Evolutionary conservation across 202 grass and related monocot genomes (phyloP), one percentile per base, ranked within the genome.

Genomic region (Eragrostis tef): DNA sequence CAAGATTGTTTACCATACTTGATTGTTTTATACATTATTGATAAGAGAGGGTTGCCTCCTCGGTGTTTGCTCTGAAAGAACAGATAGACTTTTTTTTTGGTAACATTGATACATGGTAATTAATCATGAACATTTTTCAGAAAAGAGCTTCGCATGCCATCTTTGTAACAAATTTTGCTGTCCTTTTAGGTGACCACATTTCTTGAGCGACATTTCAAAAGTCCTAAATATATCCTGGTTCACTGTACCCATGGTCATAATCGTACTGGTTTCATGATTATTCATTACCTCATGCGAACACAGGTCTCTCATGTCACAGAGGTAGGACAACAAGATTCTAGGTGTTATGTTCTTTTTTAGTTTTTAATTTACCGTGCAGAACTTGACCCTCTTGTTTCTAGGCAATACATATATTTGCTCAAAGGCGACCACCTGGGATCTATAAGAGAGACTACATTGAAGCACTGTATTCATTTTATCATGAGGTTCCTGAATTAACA

Each of bases 221-320:
- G 44, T 86, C 85, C 82, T 6, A 95, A 94, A 59, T 93, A 93
- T 88, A 79, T 98, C 81, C 82, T 98, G 66, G 92, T 98, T 80
- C 95, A 98, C 81, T 98, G 95, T 83, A 98, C 95, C 50, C 95
- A 98, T 93, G 95, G 95, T 46, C 95, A 98, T 80, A 95, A 98
- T 70, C 95, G 95, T 26, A 98, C 92, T 66, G 95, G 95, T 54
- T 98, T 98, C 83, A 98, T 98, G 95, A 95, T 95, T 67, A 86
- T 98, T 68, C 95, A 98, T 93, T 95, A 88, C 73, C 88, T 98
- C 58, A 91, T 98, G 92, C 80, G 95, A 29, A 87, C 90, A 79
- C 95, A 90, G 9, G 58, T 87, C 34, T 89, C 83, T 50, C 84
- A 70, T 31, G 92, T 98, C 77, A 53, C 87, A 58, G 90, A 98